Evolutionary conservation across 2,329 filamentous ascomycete species (phyloP).

Genomic region (Trichoderma koningii): DNA sequence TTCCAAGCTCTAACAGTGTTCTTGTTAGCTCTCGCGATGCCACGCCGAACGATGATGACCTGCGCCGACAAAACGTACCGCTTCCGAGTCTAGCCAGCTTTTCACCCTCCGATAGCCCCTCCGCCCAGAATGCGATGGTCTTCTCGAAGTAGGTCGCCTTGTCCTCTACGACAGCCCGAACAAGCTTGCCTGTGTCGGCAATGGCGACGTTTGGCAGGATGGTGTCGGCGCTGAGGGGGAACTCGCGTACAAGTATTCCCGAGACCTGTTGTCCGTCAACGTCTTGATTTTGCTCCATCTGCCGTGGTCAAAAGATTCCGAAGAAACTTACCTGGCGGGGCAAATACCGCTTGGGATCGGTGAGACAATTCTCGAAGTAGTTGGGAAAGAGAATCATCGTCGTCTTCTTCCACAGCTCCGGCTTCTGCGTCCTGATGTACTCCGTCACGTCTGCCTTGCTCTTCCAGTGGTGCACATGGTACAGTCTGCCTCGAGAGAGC

Average conservation of each 20-base stretch:
- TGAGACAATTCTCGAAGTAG: constrained; percentile 8
- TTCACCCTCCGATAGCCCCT: not conserved
- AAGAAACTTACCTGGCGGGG: not conserved
- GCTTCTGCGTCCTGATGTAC: not conserved
- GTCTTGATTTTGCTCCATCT: not conserved
- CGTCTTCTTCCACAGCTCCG: constrained; percentile 1
- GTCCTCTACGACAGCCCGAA: not conserved
- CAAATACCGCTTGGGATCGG: constrained; percentile 1
- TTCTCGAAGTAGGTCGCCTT: not conserved
- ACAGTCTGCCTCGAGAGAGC: not conserved
- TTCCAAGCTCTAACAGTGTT: not conserved
- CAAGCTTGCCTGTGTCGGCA: constrained; percentile 2
- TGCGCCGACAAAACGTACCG: not conserved
- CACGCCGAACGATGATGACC: not conserved
- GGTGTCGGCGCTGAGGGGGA: not conserved
- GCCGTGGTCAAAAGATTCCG: rapidly evolving
- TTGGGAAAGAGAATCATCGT: constrained; percentile 6
- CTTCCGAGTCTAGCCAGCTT: not conserved
- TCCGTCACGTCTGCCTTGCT: not conserved
- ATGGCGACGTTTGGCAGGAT: constrained; percentile 1
- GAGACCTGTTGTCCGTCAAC: not conserved
- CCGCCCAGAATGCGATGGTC: not conserved
- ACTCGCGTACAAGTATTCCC: not conserved
- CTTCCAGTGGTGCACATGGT: constrained; percentile 12
- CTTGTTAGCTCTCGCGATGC: not conserved